A percentile compares a stretch with the other conserved stretches of the same genome.
These are phyloP conservation scores for Suillus paluster DNA, from an alignment of 768 basidiomycete genomes.

Conservation along the genomic window DNA sequence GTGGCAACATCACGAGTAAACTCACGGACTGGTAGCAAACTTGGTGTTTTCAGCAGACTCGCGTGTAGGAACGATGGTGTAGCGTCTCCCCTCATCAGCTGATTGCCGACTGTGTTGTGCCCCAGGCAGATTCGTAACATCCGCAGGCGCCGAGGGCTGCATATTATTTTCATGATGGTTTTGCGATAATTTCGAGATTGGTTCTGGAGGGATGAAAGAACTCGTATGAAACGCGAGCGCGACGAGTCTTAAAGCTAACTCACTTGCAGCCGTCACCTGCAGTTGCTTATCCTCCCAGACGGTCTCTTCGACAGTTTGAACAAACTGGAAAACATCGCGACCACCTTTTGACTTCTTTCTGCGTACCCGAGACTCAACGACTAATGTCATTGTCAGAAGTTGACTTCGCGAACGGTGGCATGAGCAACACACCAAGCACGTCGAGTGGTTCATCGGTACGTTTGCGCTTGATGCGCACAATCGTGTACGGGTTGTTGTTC, in stretches of 20 bases:
- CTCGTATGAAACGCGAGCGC: neutral
- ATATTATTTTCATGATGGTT: slow-evolving; percentile 33
- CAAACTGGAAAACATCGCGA: slow-evolving; percentile 76
- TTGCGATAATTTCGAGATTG: slow-evolving; percentile 58
- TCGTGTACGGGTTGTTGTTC: slow-evolving; percentile 57
- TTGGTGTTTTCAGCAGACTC: slow-evolving; percentile 20
- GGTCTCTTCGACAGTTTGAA: slow-evolving; percentile 73
- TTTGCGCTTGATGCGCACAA: slow-evolving; percentile 83
- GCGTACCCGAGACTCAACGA: slow-evolving; percentile 63
- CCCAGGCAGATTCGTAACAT: slow-evolving; percentile 15
- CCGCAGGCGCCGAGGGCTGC: slow-evolving; percentile 20
- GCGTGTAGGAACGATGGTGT: slow-evolving; percentile 51
- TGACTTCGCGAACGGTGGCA: slow-evolving; percentile 17
- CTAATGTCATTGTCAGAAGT: slow-evolving; percentile 37
- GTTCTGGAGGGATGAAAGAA: slow-evolving; percentile 41
- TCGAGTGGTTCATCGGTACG: slow-evolving; percentile 83
- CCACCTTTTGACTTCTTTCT: slow-evolving; percentile 64
- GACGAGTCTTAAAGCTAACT: slow-evolving; percentile 14
- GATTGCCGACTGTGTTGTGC: slow-evolving; percentile 26
- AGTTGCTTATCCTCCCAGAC: slow-evolving; percentile 66
- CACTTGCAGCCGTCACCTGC: slow-evolving; percentile 67
- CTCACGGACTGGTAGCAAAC: slow-evolving; percentile 47
- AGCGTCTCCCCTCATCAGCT: slow-evolving; percentile 49
- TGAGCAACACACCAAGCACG: slow-evolving; percentile 62
- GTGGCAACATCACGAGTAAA: neutral